Percentiles rank a stretch among this genome's conserved stretches.
These are phyloP conservation scores for Mortierella hygrophila DNA, from an alignment of 192 early-diverging fungal species.

Conservation along the genomic window DNA sequence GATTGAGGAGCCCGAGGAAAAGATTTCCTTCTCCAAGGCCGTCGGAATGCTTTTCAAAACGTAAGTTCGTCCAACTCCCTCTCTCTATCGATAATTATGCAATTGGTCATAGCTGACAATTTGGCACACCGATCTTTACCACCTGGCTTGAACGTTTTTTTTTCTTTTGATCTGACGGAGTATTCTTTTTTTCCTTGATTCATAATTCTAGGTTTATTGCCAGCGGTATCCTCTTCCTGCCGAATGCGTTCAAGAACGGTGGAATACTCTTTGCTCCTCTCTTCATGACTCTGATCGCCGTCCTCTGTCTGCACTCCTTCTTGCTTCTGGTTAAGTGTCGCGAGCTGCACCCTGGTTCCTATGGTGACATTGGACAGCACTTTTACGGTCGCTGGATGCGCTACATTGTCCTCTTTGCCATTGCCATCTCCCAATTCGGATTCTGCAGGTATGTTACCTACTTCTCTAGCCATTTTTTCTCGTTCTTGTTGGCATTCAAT, in stretches of 20 bases:
- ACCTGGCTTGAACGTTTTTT: not conserved
- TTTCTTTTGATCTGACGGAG: not conserved
- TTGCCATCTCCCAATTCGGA: conserved; percentile 82
- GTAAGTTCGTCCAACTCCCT: conserved; percentile 15
- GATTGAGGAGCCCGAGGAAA: conserved; percentile 42
- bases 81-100: not conserved
- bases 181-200: not conserved
- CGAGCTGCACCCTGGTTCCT: conserved; percentile 71
- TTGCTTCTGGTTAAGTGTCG: conserved; percentile 75
- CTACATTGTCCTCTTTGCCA: conserved; percentile 74
- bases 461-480: not conserved
- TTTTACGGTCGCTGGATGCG: conserved; percentile 77
- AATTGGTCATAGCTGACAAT: conserved; percentile 6
- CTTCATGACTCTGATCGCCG: conserved; percentile 73
- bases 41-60: conserved; percentile 72
- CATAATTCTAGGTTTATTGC: conserved; percentile 71
- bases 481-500: not conserved
- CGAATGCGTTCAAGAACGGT: conserved; percentile 81
- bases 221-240: conserved; percentile 80
- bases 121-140: conserved; percentile 1
- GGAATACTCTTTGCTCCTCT: conserved; percentile 75
- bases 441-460: conserved; percentile 76
- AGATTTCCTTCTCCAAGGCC: conserved; percentile 56
- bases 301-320: conserved; percentile 75
- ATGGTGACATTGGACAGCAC: conserved; percentile 76